phyloP scores from a whole-genome alignment of 2,329 filamentous ascomycete genomes.

The Coleophoma eucalyptorum region DNA sequence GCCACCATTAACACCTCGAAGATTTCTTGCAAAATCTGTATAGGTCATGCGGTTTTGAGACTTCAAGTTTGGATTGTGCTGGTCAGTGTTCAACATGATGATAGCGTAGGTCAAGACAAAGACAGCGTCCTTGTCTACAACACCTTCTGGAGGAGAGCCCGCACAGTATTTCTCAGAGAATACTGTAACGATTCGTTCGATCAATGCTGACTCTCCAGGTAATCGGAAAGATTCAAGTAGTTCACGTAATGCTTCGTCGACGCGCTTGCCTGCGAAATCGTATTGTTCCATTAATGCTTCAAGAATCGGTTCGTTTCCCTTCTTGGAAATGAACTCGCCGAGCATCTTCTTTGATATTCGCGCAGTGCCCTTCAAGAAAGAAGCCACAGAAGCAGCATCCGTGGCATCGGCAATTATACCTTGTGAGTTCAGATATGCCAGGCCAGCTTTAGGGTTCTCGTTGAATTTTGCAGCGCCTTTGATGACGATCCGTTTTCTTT shows the following conservation, averaged over 20 bases:
- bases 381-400: conserved; percentile 75
- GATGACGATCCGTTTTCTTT: conserved; percentile 83
- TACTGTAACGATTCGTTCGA: conserved; percentile 83
- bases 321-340: conserved; percentile 91
- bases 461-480: conserved; percentile 90
- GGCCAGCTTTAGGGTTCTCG: conserved; percentile 84
- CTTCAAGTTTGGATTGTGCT: conserved; percentile 90
- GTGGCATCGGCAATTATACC: conserved; percentile 77
- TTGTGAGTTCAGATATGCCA: conserved; percentile 80
- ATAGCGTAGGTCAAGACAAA: conserved; percentile 94
- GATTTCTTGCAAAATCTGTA: conserved; percentile 78
- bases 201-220: conserved; percentile 87
- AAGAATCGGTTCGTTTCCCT: conserved; percentile 79
- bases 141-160: conserved; percentile 64
- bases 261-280: conserved; percentile 79
- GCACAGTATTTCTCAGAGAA: conserved; percentile 85
- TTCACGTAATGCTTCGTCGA: conserved; percentile 84
- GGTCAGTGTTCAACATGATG: conserved; percentile 96
- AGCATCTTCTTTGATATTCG: conserved; percentile 86
- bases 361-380: conserved; percentile 82
- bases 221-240: conserved; percentile 91
- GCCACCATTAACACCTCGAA: conserved; percentile 85
- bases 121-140: conserved; percentile 82
- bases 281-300: conserved; percentile 83
- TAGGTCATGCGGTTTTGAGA: conserved; percentile 77